Evolutionary conservation across 805 yeast species (phyloP), one percentile per base, ranked within the genome.

Genomic region (Candida schatavii): DNA sequence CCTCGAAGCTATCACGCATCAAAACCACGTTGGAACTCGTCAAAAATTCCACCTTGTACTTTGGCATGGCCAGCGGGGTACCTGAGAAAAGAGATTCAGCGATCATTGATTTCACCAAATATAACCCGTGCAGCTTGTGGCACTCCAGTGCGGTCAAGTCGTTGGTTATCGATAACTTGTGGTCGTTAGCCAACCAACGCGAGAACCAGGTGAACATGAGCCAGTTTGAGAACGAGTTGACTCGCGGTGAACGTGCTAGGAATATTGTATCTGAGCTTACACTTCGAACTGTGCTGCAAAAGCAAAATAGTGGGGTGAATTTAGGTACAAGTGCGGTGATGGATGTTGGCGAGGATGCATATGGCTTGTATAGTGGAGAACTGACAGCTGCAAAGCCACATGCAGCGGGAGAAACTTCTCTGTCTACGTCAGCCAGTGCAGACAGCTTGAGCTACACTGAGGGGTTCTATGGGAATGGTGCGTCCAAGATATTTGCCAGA

Each of bases 1-100:
- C 17, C 10, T n/a, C 17, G 43, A 48, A 29, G 42, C 33, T 68
- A 39, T 71, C 76, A 31, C 64, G 81, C 42, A 76, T 75, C 42
- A 70, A 61, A 52, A 66, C 75, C 23, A 66, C 67, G 11, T 51
- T 77, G 2, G 74, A 71, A 7, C 53, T 83, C 6, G 51, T 77
- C 17, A 69, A 70, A 29, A 64, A 66, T 39, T 67, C 82, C 0
- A 72, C 84, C 5, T 52, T 87, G 18, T 68, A 77, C 34, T 56
- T 87, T 9, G 91, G 95, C 0, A 21, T 86, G 7, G 49, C 37
- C 19, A 13, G 21, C 21, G 6, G 21, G 22, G 59, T 31, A 23
- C 11, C 32, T 9, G 6, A 11, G 20, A 5, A 5, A 11, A 17
- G 22, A 6, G 10, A 46, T 36, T 14, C 39, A 39, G 3, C 42